Base-by-base conservation (phyloP, 2,329 filamentous ascomycete species). In the Westerdykella sp. region DNA sequence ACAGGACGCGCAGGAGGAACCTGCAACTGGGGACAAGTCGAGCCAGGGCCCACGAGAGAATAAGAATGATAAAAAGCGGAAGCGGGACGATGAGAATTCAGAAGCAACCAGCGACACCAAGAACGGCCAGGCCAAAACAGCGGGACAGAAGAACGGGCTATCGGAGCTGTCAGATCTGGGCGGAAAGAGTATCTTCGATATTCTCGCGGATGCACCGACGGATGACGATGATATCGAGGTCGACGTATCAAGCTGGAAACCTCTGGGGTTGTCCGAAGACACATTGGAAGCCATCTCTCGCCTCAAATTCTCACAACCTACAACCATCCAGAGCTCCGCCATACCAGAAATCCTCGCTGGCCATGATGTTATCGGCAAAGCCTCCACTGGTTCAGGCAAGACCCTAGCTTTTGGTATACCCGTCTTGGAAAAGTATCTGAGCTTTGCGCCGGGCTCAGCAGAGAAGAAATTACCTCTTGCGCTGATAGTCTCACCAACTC, bases 351-450 rank as follows among this genome's bases (percentile, higher is more conserved):
- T 96, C 37, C 64, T 91, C 15, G 79, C 80, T 5, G 91, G 91
- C 0, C 85, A 87, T 62, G 91, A 98, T 66, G 84, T 97, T 13
- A 85, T 98, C 50, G 93, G 93, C 34, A 98, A 98, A 70, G 93
- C 93, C 2, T 85, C 91, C 10, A 98, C 93, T 0, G 93, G 93
- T 52, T 97, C 93, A 12, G 93, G 93, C 55, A 98, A 98, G 70
- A 98, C 93, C 0, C 73, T 98, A 36, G 91, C 93, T 0, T 98
- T 95, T 66, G 88, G 85, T 1, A 89, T 98, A 49, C 93, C 93
- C 0, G 93, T 98, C 43, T 73, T 97, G 9, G 90, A 98, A 66
- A 76, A 78, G 43, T 96, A 84, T 74, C 69, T 98, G 6, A 76
- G 55, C 10, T 49, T 51, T 5, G n/a, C 41, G 6, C 45, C 47